These are phyloP conservation scores for Trypanosoma theileri DNA, from an alignment of 208 protist genomes.

Conservation along the genomic window DNA sequence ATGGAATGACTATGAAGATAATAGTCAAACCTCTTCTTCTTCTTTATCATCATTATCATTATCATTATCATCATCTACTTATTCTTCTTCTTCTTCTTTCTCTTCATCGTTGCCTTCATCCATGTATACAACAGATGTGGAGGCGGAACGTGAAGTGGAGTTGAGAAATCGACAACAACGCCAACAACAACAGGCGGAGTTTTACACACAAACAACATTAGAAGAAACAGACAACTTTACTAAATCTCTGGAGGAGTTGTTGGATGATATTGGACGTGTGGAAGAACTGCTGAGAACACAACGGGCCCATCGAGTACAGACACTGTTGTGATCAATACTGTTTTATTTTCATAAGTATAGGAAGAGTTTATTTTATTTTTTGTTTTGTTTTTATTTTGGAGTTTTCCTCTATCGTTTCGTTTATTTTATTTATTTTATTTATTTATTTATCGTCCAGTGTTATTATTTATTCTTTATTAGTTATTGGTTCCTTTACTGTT, in stretches of 20 bases:
- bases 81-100: background rate
- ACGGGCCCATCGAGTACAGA: background rate
- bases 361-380: background rate
- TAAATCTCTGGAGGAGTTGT: background rate
- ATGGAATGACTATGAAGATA: background rate
- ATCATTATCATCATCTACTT: constrained; percentile 3
- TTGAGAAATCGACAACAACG: background rate
- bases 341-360: too few species aligned
- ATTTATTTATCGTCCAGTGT: too few species aligned
- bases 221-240: too few species aligned
- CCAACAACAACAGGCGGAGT: background rate
- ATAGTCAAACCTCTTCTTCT: background rate
- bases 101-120: constrained; percentile 9
- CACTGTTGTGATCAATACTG: background rate
- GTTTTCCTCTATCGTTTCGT: constrained; percentile 4
- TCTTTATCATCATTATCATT: background rate
- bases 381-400: background rate
- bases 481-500: too few species aligned
- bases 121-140: constrained; percentile 10
- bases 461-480: too few species aligned
- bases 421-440: too few species aligned
- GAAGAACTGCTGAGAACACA: background rate
- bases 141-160: constrained; percentile 12
- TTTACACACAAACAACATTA: too few species aligned
- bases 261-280: background rate